Conservation (phyloP, 768 basidiomycete species). For the Tricholoma hemisulphureum region DNA sequence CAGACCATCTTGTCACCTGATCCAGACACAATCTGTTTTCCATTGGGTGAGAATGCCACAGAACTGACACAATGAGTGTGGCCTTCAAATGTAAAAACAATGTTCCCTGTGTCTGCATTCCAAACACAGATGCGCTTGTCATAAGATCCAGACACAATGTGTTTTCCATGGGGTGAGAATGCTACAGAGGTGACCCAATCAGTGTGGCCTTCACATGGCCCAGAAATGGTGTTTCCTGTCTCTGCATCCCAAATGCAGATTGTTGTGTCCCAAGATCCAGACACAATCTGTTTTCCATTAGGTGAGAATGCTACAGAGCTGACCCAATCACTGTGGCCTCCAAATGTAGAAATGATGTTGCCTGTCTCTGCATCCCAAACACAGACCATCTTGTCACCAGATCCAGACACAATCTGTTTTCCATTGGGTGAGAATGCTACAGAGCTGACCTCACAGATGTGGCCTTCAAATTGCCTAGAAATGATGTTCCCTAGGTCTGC, state of each 20-base stretch:
- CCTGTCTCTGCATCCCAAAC: neutral
- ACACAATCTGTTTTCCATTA: neutral
- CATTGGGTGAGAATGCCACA: too few relatives aligned
- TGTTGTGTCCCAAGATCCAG: neutral
- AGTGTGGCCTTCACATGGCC: neutral
- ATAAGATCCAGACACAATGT: neutral
- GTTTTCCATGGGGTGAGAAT: slow-evolving; percentile 7
- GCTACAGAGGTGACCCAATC: neutral
- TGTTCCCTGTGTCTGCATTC: slow-evolving; percentile 21
- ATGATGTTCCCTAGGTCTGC: too few relatives aligned
- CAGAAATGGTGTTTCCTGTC: neutral
- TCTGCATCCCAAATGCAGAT: neutral
- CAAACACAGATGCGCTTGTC: neutral
- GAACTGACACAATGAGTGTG: too few relatives aligned
- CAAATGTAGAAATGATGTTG: neutral
- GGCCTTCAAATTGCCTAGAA: too few relatives aligned
- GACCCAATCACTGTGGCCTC: neutral
- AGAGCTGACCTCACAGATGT: neutral
- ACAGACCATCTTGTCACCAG: neutral
- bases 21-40: too few relatives aligned
- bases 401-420: neutral
- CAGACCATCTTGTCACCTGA: too few relatives aligned
- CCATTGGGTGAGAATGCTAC: slow-evolving; percentile 1
- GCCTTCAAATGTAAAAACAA: neutral
- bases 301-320: neutral